These are phyloP conservation scores for Ceriops tagal DNA, from an alignment of 345 rosid species.

Conservation along the genomic window DNA sequence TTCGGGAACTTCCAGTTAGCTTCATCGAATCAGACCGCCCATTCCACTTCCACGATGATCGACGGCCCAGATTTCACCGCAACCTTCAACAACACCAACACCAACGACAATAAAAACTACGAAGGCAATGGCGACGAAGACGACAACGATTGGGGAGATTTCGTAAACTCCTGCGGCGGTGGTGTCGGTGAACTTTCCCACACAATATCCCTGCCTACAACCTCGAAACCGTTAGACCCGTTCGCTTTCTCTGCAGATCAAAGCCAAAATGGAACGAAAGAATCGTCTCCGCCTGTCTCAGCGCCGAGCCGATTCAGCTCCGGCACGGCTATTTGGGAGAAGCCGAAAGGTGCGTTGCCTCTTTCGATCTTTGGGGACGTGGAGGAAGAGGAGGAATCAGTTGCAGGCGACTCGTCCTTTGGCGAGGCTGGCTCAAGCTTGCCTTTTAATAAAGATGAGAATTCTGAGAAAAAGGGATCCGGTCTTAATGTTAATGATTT, in stretches of 20 bases:
- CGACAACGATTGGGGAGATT: conserved; percentile 88
- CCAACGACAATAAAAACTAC: too few relatives aligned
- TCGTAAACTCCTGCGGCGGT: conserved; percentile 33
- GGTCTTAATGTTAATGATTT: conserved; percentile 29
- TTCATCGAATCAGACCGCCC: conserved; percentile 11
- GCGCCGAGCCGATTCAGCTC: conserved; percentile 34
- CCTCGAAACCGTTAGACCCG: conserved; percentile 9
- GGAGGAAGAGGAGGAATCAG: conserved; percentile 41
- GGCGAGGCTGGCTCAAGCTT: conserved; percentile 21
- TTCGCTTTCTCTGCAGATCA: conserved; percentile 21
- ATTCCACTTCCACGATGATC: conserved; percentile 8
- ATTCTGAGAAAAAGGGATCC: conserved; percentile 27
- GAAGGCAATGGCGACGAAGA: background rate
- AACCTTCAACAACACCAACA: background rate
- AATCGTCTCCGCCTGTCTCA: conserved; percentile 23
- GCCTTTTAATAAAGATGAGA: conserved; percentile 21
- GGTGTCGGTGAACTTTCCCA: conserved; percentile 15
- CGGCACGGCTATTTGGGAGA: conserved; percentile 34
- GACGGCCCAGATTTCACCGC: conserved; percentile 34
- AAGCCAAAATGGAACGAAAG: background rate
- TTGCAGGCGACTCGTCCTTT: conserved; percentile 28
- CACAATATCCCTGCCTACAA: conserved; percentile 27
- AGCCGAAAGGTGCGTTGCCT: conserved; percentile 65
- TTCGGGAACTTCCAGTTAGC: conserved; percentile 52
- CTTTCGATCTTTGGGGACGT: conserved; percentile 76